These are phyloP conservation scores for Cladorrhinum samala DNA, from an alignment of 495 filamentous ascomycete species.

Conservation along the genomic window DNA sequence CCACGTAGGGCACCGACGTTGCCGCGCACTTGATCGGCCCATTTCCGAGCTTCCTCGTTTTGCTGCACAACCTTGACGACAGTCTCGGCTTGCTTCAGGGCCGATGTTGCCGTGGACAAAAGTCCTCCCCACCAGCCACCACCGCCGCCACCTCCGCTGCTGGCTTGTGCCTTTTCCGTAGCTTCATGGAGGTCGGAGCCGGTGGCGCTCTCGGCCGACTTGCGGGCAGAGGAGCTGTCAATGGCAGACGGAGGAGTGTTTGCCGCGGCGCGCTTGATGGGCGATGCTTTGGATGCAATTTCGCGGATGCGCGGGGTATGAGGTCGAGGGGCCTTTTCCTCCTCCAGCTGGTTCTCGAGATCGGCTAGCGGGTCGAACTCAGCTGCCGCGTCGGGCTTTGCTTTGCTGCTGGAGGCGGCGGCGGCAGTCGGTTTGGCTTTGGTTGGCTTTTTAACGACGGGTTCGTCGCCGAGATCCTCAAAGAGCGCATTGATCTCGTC, in stretches of 20 bases:
- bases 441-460: conserved; percentile 36
- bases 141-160: conserved; percentile 44
- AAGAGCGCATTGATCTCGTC: conserved; percentile 83
- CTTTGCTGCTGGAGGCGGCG: conserved; percentile 19
- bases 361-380: conserved; percentile 76
- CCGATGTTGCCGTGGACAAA: conserved; percentile 66
- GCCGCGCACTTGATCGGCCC: conserved; percentile 90
- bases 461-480: conserved; percentile 58
- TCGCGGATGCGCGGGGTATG: conserved; percentile 75
- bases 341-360: conserved; percentile 65
- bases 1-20: conserved; percentile 79
- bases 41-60: conserved; percentile 92
- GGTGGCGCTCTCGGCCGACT: conserved; percentile 67
- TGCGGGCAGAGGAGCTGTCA: conserved; percentile 47
- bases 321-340: conserved; percentile 63
- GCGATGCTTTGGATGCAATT: conserved; percentile 44
- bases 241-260: conserved; percentile 49
- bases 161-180: conserved; percentile 30
- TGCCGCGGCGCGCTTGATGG: conserved; percentile 53
- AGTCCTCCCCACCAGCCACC: conserved; percentile 92
- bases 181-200: conserved; percentile 47
- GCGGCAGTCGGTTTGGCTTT: conserved; percentile 42
- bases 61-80: conserved; percentile 91
- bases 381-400: conserved; percentile 37
- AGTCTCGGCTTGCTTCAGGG: conserved; percentile 90